Percentiles rank a stretch among this genome's conserved stretches.
Evolutionary conservation across 2,329 filamentous ascomycete species (phyloP).

Genomic region (Fusarium continuum): DNA sequence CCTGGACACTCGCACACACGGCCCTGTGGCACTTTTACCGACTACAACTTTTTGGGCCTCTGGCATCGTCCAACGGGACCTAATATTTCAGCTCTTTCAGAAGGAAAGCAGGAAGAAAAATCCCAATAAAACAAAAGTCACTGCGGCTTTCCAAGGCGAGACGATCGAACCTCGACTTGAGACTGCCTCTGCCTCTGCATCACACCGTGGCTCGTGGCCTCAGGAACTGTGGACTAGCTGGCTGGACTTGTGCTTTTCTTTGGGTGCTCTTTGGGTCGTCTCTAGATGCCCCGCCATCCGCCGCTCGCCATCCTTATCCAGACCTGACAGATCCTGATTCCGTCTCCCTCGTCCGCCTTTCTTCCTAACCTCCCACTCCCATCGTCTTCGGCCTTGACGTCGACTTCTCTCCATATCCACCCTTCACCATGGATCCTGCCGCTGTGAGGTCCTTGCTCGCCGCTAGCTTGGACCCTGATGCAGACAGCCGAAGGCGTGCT

Average conservation of each 20-base stretch:
- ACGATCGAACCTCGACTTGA: conserved; percentile 12
- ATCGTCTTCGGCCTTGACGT: conserved; percentile 40
- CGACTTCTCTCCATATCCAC: conserved; percentile 36
- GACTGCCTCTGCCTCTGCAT: background rate
- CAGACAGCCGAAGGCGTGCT: conserved; percentile 77
- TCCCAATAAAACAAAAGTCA: conserved; percentile 8
- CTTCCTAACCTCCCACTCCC: conserved; percentile 33
- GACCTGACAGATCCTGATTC: conserved; percentile 46
- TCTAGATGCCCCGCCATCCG: conserved; percentile 46
- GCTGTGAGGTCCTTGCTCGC: conserved; percentile 79
- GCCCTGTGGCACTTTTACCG: conserved; percentile 34
- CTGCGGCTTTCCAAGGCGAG: conserved; percentile 16
- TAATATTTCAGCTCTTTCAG: conserved; percentile 29
- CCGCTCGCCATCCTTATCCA: conserved; percentile 41
- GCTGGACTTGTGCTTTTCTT: conserved; percentile 30
- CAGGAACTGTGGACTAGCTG: conserved; percentile 33
- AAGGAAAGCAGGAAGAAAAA: conserved; percentile 11
- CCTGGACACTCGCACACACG: conserved; percentile 35
- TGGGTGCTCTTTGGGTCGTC: conserved; percentile 35
- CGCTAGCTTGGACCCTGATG: conserved; percentile 78
- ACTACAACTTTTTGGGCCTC: conserved; percentile 39
- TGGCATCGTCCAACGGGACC: conserved; percentile 35
- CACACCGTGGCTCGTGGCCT: conserved; percentile 27
- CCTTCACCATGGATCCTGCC: conserved; percentile 73
- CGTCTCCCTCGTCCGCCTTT: conserved; percentile 37